Conservation (phyloP, 345 rosid genomes). For the Turnera subulata region DNA sequence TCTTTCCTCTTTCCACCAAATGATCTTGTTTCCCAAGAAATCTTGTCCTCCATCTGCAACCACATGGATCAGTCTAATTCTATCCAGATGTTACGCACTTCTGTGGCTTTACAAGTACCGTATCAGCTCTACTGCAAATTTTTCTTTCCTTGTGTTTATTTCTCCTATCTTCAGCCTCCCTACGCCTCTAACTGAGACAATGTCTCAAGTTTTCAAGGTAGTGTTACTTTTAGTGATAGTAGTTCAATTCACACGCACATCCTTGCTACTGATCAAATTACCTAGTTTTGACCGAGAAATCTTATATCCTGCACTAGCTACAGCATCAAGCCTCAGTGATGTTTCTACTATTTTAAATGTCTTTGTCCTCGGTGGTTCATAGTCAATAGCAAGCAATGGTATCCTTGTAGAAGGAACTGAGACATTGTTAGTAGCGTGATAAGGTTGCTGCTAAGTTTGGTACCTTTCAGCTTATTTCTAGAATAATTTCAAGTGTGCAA, state of each 20-base stretch:
- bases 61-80: not conserved
- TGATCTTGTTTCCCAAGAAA: too few relatives aligned
- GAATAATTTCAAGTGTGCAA: too few relatives aligned
- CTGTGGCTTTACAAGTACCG: constrained; percentile 42
- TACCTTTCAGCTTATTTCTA: too few relatives aligned
- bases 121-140: constrained; percentile 73
- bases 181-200: constrained; percentile 81
- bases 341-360: constrained; percentile 77
- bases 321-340: constrained; percentile 85
- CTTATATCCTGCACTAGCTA: constrained; percentile 98
- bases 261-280: constrained; percentile 64
- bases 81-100: not conserved
- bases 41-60: not conserved
- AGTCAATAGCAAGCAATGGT: constrained; percentile 80
- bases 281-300: constrained; percentile 82
- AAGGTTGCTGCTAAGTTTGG: too few relatives aligned
- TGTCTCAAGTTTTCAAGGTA: constrained; percentile 65
- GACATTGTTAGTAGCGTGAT: too few relatives aligned
- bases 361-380: constrained; percentile 86
- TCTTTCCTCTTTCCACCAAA: too few relatives aligned
- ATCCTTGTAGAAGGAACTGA: constrained; percentile 69
- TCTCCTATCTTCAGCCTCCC: constrained; percentile 91
- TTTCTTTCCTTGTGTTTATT: constrained; percentile 66
- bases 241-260: constrained; percentile 82
- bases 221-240: constrained; percentile 72